Evolutionary conservation across 2,329 filamentous ascomycete species (phyloP), one percentile per base, ranked within the genome.

Genomic region (Aspergillus neoniger): DNA sequence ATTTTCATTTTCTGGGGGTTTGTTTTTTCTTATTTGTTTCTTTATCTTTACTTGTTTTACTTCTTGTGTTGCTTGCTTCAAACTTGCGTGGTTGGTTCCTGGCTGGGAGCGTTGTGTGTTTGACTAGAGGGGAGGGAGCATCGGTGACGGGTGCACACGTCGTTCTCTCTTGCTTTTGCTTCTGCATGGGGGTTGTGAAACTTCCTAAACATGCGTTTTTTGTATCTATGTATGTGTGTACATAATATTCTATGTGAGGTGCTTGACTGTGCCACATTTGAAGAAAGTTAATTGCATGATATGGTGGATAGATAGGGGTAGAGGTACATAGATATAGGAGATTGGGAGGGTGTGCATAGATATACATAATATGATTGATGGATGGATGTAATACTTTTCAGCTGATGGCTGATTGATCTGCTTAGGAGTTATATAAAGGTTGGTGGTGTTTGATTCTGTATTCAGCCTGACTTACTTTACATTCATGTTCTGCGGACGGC

Each of bases 181-280:
- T 30, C 14, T 17, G 44, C 44, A 49, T 49, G 44, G 44, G 44
- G 44, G 44, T 28, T 8, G 8, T 8, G 28, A 9, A 28, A 23
- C 21, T 23, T 23, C 21, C 21, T 23, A 23, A n/a, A n/a, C n/a
- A 55, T 43, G 38, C 39, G 4, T 14, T 36, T 36, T 36, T 15
- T 57, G 55, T 57, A 50, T 55, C 38, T 56, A 60, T 54, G 50
- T 52, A 53, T 59, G 50, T 57, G 32, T 62, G 49, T 62, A 63
- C 59, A 63, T 61, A 57, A 56, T 59, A 55, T 62, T 39, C 41
- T 21, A 47, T 56, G 50, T 53, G 36, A 57, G 43, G 51, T 39
- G 32, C 36, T 17, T n/a, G 44, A 30, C 15, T 28, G 44, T 49
- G 44, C 15, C 21, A n/a, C 41, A 44, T 44, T 44, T 5, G 8